Base-by-base conservation (phyloP, 192 early-diverging fungal species). In the Coemansia sp. region DNA sequence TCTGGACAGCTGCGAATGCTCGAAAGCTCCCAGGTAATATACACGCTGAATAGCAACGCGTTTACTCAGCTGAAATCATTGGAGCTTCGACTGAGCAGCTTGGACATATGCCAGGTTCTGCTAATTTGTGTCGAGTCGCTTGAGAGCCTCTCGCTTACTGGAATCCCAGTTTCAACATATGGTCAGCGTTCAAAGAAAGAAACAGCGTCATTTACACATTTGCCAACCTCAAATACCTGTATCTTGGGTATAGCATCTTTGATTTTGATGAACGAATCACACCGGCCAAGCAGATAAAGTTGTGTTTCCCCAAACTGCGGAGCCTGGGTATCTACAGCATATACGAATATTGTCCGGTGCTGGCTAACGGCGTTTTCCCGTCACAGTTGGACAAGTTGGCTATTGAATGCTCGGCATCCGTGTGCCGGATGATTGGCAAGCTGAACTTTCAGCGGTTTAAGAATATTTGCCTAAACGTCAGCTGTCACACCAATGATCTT, bases 321-420 rank as follows among this genome's bases (percentile, higher is more conserved):
- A 22, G 23, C 6, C 19, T 60, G 31, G n/a, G 14, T 1, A 25
- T 50, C 6, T 6, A 27, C n/a, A 33, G 28, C 46, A 16, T 60
- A 7, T 50, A 60, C 27, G 12, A 23, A 1, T 27, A 60, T 21
- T 60, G 58, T 29, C 46, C 58, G 0, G 16, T 50, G 8, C 11
- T 60, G 18, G 45, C 58, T 10, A 32, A 50, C 28, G 47, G 58
- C 5, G 47, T 38, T 7, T 60, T 60, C 24, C 58, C 58, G 6
- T 4, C 5, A 6, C 23, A 8, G 0, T 22, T 60, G 8, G 58
- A 60, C 11, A 18, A 45, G 23, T 31, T 60, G 10, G 47, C 49
- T n/a, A n/a, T 33, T 33, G 35, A 33, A 31, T 50, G 55, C 42
- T 56, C 55, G 4, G 2, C 55, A n/a, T 2, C 35, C 0, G 23